These are phyloP conservation scores for Geotrichum carabidarum DNA, from an alignment of 1,139 yeast genomes.

Conservation along the genomic window DNA sequence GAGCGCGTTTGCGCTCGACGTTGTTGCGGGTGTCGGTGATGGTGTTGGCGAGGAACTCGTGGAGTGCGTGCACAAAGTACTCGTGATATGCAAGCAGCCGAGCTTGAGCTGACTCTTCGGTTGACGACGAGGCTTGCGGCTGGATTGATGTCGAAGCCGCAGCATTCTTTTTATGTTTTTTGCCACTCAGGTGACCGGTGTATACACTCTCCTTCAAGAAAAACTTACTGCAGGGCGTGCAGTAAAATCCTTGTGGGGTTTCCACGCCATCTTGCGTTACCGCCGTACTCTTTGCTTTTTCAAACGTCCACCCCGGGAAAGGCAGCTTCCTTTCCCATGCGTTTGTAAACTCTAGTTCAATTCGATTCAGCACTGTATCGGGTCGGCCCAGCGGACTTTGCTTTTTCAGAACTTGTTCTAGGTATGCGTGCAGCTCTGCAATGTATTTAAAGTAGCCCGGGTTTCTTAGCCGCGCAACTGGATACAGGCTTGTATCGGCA, in stretches of 20 bases:
- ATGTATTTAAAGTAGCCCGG: slow-evolving; percentile 45
- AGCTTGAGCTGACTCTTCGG: slow-evolving; percentile 18
- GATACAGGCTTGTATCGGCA: slow-evolving; percentile 29
- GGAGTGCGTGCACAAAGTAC: slow-evolving; percentile 38
- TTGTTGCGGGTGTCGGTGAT: slow-evolving; percentile 53
- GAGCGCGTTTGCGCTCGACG: slow-evolving; percentile 59
- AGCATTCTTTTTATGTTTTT: slow-evolving; percentile 61
- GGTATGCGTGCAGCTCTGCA: slow-evolving; percentile 44
- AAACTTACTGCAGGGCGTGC: slow-evolving; percentile 58
- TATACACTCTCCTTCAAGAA: slow-evolving; percentile 66
- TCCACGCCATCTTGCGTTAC: slow-evolving; percentile 17
- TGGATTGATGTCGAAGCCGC: not conserved
- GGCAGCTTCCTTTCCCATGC: slow-evolving; percentile 29
- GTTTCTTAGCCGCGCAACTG: slow-evolving; percentile 27
- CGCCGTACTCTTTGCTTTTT: slow-evolving; percentile 27
- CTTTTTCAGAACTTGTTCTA: slow-evolving; percentile 44
- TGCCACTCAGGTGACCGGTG: slow-evolving; percentile 65
- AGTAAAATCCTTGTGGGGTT: slow-evolving; percentile 38
- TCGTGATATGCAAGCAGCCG: slow-evolving; percentile 34
- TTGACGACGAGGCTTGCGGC: slow-evolving; percentile 2
- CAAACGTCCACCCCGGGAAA: slow-evolving; percentile 26
- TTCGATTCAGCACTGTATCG: slow-evolving; percentile 35
- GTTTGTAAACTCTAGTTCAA: slow-evolving; percentile 38
- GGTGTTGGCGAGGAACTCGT: slow-evolving; percentile 38
- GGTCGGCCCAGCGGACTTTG: slow-evolving; percentile 50